Evolutionary conservation across 257 asterid genomes (phyloP), one percentile per base, ranked within the genome.

Genomic region (Solanum raphanifolium): DNA sequence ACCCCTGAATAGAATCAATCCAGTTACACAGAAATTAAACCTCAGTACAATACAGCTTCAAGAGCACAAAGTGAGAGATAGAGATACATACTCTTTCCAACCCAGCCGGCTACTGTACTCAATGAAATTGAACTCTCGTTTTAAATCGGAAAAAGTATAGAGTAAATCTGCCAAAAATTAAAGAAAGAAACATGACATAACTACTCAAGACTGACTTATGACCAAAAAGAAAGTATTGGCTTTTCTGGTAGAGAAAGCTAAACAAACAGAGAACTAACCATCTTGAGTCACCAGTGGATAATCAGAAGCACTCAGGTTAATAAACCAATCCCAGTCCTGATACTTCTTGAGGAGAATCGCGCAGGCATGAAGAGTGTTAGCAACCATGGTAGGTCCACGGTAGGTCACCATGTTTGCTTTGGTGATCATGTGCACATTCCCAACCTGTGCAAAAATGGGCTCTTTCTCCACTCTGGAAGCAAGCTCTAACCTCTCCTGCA

Each of bases 221-320:
- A 48, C 43, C 69, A 82, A 18, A 20, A 82, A 10, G 29, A 2
- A 81, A 25, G 83, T 5, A 48, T 35, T 79, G 39, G 10, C 65
- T 9, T 81, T 81, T 71, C 66, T 83, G 72, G 13, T 41, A 21
- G 25, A 48, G 1, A 83, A 13, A 60, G 23, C 23, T 66, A 21
- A 78, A 81, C 76, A 68, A 76, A 4, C 21, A 75, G 65, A 35
- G 35, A 62, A 88, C 91, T 91, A 74, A 95, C 99, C 99, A 88
- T 97, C 99, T 90, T 97, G 99, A 88, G 99, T 97, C 89, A 97
- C 98, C 93, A 97, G 91, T 16, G 99, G 99, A 90, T 97, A 97
- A 92, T 97, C 99, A n/a, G 99, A 97, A 88, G 99, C 99, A 78
- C 99, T 97, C 66, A 97, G 95, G 89, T 97, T 97, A 71, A 97